phyloP scores from a whole-genome alignment of 768 basidiomycete genomes.

The Cantharellus anzutake region DNA sequence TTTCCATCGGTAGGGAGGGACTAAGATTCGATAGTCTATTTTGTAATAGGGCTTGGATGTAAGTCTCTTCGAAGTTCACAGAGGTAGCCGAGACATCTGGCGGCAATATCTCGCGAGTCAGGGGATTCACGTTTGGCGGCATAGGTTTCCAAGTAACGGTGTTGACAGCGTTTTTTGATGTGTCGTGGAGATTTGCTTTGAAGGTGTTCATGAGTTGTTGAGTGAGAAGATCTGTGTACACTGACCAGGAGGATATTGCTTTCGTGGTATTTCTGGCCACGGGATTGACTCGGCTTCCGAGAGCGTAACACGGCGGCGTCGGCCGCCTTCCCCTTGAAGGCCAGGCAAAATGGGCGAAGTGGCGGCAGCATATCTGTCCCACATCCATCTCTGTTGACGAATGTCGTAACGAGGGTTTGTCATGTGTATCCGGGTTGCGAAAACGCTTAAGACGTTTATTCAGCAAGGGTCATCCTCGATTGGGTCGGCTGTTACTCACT shows the following conservation, averaged over 20 bases:
- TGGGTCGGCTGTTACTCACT: background rate
- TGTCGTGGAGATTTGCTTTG: slow-evolving; percentile 26
- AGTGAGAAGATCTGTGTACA: background rate
- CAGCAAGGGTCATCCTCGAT: too few relatives aligned
- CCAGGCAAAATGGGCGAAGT: slow-evolving; percentile 28
- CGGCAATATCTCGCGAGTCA: slow-evolving; percentile 1
- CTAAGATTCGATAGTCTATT: slow-evolving; percentile 21
- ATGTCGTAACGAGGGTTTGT: slow-evolving; percentile 24
- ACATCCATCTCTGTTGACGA: slow-evolving; percentile 28
- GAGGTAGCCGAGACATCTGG: slow-evolving; percentile 13
- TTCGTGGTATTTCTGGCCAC: slow-evolving; percentile 36
- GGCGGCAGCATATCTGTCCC: slow-evolving; percentile 51
- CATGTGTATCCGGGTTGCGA: slow-evolving; percentile 50
- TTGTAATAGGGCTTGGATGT: slow-evolving; percentile 30
- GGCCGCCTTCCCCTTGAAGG: slow-evolving; percentile 20
- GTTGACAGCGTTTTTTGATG: slow-evolving; percentile 12
- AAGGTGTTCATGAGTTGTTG: background rate
- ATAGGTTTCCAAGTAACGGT: background rate
- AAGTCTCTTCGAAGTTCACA: slow-evolving; percentile 24
- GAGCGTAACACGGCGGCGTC: slow-evolving; percentile 17
- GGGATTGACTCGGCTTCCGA: slow-evolving; percentile 28
- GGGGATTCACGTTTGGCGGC: background rate
- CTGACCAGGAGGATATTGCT: slow-evolving; percentile 6
- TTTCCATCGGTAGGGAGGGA: slow-evolving; percentile 40
- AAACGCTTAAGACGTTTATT: slow-evolving; percentile 32